Conservation (phyloP, 495 filamentous ascomycete species). For the Beverwykella pulmonaria region DNA sequence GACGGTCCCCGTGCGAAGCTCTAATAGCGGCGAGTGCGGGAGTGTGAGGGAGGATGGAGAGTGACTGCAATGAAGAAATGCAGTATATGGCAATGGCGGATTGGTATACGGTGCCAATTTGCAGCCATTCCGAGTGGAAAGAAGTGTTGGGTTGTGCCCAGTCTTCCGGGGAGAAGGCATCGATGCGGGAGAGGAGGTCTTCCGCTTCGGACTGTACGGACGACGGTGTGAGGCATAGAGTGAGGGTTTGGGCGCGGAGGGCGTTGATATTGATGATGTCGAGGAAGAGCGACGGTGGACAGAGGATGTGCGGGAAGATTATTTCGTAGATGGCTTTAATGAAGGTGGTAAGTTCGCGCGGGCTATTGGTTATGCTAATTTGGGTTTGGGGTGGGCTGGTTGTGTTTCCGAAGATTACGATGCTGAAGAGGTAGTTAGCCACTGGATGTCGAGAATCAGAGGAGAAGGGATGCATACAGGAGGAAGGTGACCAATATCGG, state of each 20-base stretch:
- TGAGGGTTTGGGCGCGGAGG: not conserved
- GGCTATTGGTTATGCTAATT: not conserved
- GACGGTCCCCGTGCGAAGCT: not conserved
- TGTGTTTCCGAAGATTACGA: conserved; percentile 5
- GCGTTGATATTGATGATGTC: conserved; percentile 13
- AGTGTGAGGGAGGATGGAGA: not conserved
- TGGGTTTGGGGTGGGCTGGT: not conserved
- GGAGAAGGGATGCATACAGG: conserved; percentile 6
- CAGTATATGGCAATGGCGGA: conserved; percentile 7
- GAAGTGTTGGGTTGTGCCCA: conserved; percentile 10
- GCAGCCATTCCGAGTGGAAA: conserved; percentile 1
- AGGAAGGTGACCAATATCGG: not conserved
- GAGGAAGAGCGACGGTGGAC: conserved; percentile 9
- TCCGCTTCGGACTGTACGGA: not conserved
- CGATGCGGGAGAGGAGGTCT: conserved; percentile 1
- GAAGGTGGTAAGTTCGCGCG: not conserved
- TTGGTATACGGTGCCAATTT: conserved; percentile 2
- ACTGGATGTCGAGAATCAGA: not conserved
- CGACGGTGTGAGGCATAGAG: not conserved
- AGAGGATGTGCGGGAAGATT: conserved; percentile 15
- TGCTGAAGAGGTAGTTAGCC: not conserved
- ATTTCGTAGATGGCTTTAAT: not conserved
- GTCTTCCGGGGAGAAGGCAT: conserved; percentile 1
- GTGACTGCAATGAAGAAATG: conserved; percentile 8
- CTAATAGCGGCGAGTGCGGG: not conserved